phyloP scores from a whole-genome alignment of 140 eudicot species.

The Erigeron philadelphicus region DNA sequence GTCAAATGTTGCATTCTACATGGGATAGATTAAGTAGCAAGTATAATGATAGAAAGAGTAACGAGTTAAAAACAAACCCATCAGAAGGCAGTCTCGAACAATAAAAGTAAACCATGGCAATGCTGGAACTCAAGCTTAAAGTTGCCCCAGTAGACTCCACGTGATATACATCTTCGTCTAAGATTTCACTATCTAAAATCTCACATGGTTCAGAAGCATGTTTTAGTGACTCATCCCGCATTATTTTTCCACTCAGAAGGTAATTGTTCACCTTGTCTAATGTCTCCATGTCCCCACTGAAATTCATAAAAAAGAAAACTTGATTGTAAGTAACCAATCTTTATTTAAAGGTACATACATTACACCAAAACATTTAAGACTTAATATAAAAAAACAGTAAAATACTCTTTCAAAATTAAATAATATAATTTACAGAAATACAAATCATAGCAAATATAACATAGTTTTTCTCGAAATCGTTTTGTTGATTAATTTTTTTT shows the following conservation, averaged over 20 bases:
- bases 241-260: slow-evolving; percentile 52
- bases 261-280: slow-evolving; percentile 40
- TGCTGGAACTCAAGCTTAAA: slow-evolving; percentile 62
- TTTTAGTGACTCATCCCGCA: slow-evolving; percentile 61
- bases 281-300: slow-evolving; percentile 53
- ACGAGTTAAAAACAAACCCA: slow-evolving; percentile 48
- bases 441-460: background rate
- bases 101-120: slow-evolving; percentile 53
- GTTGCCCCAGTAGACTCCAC: slow-evolving; percentile 74
- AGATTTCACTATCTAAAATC: slow-evolving; percentile 37
- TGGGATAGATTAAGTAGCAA: background rate
- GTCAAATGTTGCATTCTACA: background rate
- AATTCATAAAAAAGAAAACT: slow-evolving; percentile 15
- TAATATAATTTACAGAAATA: background rate
- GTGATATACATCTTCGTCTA: slow-evolving; percentile 37
- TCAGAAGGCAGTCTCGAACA: slow-evolving; percentile 91
- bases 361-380: background rate
- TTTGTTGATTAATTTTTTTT: background rate
- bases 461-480: background rate
- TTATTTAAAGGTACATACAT: background rate
- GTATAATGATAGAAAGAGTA: background rate
- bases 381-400: background rate
- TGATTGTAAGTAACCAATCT: background rate
- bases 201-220: slow-evolving; percentile 72
- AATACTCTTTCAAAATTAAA: background rate